Percentiles rank a stretch among this genome's conserved stretches.
phyloP scores from a whole-genome alignment of 2,329 filamentous ascomycete genomes.

The Boeremia exigua region DNA sequence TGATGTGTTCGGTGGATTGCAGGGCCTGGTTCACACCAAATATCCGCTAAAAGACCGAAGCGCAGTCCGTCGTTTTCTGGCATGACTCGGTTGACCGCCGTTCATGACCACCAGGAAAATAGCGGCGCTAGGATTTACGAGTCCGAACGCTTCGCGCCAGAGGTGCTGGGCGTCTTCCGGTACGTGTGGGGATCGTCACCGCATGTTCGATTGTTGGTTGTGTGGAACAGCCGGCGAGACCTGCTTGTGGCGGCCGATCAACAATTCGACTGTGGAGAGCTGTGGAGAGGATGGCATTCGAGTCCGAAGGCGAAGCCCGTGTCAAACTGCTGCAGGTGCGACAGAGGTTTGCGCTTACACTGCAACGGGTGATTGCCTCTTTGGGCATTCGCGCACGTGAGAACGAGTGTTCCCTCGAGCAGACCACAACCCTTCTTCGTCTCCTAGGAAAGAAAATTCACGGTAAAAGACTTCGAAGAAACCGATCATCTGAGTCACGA shows the following conservation, averaged over 20 bases:
- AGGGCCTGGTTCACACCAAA: constrained; percentile 8
- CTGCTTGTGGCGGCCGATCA: background rate
- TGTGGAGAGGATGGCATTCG: background rate
- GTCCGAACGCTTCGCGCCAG: constrained; percentile 1
- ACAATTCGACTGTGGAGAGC: background rate
- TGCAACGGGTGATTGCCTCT: background rate
- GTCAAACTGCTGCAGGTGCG: constrained; percentile 9
- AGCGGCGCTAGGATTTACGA: constrained; percentile 6
- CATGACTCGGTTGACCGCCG: constrained; percentile 20
- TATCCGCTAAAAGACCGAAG: constrained; percentile 12
- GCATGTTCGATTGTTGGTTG: constrained; percentile 3
- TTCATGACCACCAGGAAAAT: background rate
- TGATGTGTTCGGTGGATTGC: constrained; percentile 19
- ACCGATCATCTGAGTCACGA: background rate
- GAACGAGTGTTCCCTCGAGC: constrained; percentile 14
- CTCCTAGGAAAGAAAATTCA: no score
- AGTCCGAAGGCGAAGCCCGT: background rate
- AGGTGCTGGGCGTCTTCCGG: constrained; percentile 12
- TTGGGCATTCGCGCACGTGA: constrained; percentile 5
- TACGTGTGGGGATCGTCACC: constrained; percentile 17
- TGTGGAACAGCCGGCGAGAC: constrained; percentile 5
- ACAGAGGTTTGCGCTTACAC: background rate
- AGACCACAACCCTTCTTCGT: background rate
- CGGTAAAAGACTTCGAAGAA: no score
- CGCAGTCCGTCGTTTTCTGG: constrained; percentile 8